Conservation (phyloP, 306 rosid genomes). For the Begonia masoniana region DNA sequence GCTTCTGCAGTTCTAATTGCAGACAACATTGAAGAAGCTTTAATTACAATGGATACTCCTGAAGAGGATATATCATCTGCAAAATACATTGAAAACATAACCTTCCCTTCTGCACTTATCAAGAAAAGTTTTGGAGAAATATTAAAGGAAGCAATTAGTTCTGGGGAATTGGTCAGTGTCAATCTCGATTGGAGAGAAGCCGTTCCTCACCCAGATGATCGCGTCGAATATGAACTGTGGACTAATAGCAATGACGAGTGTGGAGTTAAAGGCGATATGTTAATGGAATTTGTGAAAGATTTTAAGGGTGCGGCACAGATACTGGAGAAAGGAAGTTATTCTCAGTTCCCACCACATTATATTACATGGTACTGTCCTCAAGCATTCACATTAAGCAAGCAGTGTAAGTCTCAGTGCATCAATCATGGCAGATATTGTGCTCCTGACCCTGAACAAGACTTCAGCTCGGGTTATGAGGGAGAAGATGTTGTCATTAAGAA, state of each 20-base stretch:
- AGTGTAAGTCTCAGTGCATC: conserved; percentile 98
- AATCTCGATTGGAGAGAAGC: conserved; percentile 99
- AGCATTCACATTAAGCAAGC: conserved; percentile 89
- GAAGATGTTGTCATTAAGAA: conserved; percentile 87
- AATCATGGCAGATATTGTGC: conserved; percentile 99
- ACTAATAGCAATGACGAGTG: conserved; percentile 99
- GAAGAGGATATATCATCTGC: conserved; percentile 71
- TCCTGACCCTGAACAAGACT: conserved; percentile 99
- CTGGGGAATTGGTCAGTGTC: conserved; percentile 85
- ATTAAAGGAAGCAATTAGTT: conserved; percentile 49
- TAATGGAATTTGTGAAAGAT: conserved; percentile 90
- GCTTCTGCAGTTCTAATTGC: conserved; percentile 99
- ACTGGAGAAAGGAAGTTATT: conserved; percentile 89
- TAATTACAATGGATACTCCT: conserved; percentile 96
- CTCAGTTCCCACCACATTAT: conserved; percentile 93
- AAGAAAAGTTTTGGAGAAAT: conserved; percentile 69
- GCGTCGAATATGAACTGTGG: conserved; percentile 96
- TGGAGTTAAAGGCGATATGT: conserved; percentile 91
- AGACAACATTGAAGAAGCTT: conserved; percentile 64
- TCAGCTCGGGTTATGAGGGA: conserved; percentile 93
- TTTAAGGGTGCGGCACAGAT: conserved; percentile 98
- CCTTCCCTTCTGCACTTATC: conserved; percentile 93
- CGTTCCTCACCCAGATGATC: conserved; percentile 97
- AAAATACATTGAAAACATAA: conserved; percentile 81
- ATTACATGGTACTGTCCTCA: conserved; percentile 98